These are phyloP conservation scores for Penicillium sp. DNA, from an alignment of 2,329 filamentous ascomycete genomes.

Conservation along the genomic window DNA sequence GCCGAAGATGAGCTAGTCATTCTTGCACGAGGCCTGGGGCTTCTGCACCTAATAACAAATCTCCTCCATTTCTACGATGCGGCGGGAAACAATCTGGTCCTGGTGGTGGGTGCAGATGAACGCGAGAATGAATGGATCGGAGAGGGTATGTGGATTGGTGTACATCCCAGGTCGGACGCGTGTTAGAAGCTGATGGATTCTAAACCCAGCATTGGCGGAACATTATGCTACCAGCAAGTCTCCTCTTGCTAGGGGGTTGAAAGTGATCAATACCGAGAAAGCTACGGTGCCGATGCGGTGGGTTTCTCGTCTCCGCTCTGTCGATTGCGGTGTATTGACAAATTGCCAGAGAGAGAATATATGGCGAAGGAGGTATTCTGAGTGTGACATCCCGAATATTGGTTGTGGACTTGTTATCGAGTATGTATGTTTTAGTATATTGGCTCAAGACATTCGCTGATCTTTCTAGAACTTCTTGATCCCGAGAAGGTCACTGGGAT, in stretches of 20 bases:
- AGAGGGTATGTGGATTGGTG: conserved; percentile 54
- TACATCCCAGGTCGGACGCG: not conserved
- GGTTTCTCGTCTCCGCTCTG: conserved; percentile 8
- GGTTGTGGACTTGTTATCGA: conserved; percentile 88
- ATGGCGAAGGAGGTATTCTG: conserved; percentile 83
- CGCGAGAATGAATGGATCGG: conserved; percentile 96
- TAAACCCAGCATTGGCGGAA: conserved; percentile 70
- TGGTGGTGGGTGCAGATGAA: conserved; percentile 86
- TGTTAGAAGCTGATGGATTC: conserved; percentile 11
- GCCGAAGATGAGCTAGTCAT: conserved; percentile 91
- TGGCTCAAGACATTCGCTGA: conserved; percentile 13
- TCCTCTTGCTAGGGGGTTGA: conserved; percentile 78
- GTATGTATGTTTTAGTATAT: conserved; percentile 33
- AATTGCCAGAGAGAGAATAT: conserved; percentile 75
- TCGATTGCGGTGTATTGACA: conserved; percentile 22
- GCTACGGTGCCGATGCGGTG: conserved; percentile 74
- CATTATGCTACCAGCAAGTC: conserved; percentile 88
- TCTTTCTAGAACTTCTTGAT: conserved; percentile 59
- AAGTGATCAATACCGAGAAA: conserved; percentile 89
- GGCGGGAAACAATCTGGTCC: conserved; percentile 85
- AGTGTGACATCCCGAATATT: conserved; percentile 95
- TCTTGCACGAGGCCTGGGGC: conserved; percentile 84
- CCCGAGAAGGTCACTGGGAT: conserved; percentile 84
- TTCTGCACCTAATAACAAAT: conserved; percentile 91
- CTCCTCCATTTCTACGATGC: conserved; percentile 96